These are phyloP conservation scores for Golubevia sp. DNA, from an alignment of 1,284 basidiomycete genomes.

Conservation along the genomic window DNA sequence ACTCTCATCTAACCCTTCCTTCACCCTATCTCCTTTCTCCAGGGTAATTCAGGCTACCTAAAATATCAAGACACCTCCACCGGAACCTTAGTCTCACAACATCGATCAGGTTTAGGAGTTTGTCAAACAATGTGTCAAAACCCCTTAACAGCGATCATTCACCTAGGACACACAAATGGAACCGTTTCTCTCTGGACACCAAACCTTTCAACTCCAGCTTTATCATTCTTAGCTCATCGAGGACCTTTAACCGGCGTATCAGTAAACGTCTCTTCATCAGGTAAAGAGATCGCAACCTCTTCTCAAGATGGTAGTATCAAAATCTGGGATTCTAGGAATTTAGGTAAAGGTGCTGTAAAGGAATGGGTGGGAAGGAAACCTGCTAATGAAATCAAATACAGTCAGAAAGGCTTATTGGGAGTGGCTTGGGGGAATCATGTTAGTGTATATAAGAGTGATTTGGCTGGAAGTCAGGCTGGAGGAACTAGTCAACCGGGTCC, in stretches of 20 bases:
- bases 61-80: slow-evolving; percentile 98
- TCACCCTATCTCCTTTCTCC: too few relatives aligned
- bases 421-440: slow-evolving; percentile 79
- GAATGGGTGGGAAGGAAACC: slow-evolving; percentile 74
- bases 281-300: slow-evolving; percentile 86
- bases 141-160: slow-evolving; percentile 82
- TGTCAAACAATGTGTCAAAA: slow-evolving; percentile 90
- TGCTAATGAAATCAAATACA: slow-evolving; percentile 62
- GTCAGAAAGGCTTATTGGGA: slow-evolving; percentile 78
- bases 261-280: slow-evolving; percentile 75
- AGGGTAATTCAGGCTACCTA: slow-evolving; percentile 86
- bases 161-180: slow-evolving; percentile 79
- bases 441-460: slow-evolving; percentile 68
- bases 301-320: slow-evolving; percentile 89
- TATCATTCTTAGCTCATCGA: slow-evolving; percentile 86
- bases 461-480: background rate
- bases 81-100: slow-evolving; percentile 81
- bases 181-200: slow-evolving; percentile 95
- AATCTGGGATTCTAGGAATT: slow-evolving; percentile 93
- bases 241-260: slow-evolving; percentile 82
- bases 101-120: slow-evolving; percentile 72
- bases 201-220: slow-evolving; percentile 85
- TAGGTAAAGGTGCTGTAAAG: slow-evolving; percentile 78
- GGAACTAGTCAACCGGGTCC: slow-evolving; percentile 65
- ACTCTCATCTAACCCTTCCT: background rate